Percentiles rank a stretch among this genome's conserved stretches.
These are phyloP conservation scores for Silene conica DNA, from an alignment of 148 eudicot species.

Conservation along the genomic window DNA sequence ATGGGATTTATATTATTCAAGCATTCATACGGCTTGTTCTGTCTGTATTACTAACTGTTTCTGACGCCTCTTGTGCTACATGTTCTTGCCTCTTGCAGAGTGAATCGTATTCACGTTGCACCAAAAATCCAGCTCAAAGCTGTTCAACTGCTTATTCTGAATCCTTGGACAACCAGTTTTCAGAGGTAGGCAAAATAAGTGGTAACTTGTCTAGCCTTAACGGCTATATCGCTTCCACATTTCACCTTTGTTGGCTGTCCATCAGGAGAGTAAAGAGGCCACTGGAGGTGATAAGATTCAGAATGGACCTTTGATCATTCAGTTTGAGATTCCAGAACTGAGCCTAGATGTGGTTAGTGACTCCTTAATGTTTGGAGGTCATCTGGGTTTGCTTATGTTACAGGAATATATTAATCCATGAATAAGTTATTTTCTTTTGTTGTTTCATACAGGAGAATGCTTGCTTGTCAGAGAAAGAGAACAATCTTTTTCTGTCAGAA, in stretches of 20 bases:
- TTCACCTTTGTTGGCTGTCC: slow-evolving; percentile 9
- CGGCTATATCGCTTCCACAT: slow-evolving; percentile 9
- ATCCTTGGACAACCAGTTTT: slow-evolving; percentile 6
- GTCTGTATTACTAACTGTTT: not conserved
- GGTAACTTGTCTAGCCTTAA: not conserved
- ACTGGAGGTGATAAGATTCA: slow-evolving; percentile 23
- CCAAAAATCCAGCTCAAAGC: slow-evolving; percentile 11
- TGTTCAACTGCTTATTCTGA: slow-evolving; percentile 13
- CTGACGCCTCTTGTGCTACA: not conserved
- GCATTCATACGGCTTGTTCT: not conserved
- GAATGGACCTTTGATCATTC: slow-evolving; percentile 23
- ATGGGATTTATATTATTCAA: not conserved
- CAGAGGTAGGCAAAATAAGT: slow-evolving; percentile 19
- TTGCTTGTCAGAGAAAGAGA: slow-evolving; percentile 35
- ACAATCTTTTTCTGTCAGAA: slow-evolving; percentile 38
- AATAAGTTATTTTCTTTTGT: slow-evolving; percentile 7
- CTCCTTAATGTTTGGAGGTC: not conserved
- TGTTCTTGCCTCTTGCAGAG: slow-evolving; percentile 19
- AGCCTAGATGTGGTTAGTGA: slow-evolving; percentile 40
- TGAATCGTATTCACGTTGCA: slow-evolving; percentile 9
- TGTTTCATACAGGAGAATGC: slow-evolving; percentile 41
- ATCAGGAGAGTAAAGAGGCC: slow-evolving; percentile 43
- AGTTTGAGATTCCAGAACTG: slow-evolving; percentile 71
- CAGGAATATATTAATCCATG: slow-evolving; percentile 15
- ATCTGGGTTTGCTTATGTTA: slow-evolving; percentile 2